phyloP scores from a whole-genome alignment of 2,329 filamentous ascomycete species.

The Harringtonia aguacate region DNA sequence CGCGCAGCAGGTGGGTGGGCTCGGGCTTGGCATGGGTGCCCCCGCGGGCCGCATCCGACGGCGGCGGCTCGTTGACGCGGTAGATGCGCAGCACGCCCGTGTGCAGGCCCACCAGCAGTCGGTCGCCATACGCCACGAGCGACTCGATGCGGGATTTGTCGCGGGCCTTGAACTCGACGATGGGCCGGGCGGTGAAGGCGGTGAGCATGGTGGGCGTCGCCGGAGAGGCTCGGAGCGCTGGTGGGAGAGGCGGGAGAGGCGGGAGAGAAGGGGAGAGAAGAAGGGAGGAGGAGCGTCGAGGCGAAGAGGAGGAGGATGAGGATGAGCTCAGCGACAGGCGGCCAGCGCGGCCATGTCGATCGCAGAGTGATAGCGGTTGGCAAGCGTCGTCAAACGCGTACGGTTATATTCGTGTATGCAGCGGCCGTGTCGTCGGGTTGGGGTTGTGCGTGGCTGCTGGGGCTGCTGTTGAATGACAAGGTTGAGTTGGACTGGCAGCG shows the following conservation, averaged over 20 bases:
- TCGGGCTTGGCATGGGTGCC: constrained; percentile 15
- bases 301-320: not conserved
- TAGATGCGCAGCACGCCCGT: constrained; percentile 85
- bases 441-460: too few relatives aligned
- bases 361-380: too few relatives aligned
- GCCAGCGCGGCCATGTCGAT: not conserved
- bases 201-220: constrained; percentile 68
- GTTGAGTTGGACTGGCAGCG: too few relatives aligned
- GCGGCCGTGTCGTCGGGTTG: too few relatives aligned
- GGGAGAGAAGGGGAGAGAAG: not conserved
- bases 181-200: constrained; percentile 90
- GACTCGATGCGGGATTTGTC: constrained; percentile 98
- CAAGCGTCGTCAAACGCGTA: too few relatives aligned
- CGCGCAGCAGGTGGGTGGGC: constrained; percentile 75
- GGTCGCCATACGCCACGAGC: constrained; percentile 85
- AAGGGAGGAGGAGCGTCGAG: not conserved
- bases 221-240: not conserved
- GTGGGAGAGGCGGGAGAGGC: not conserved
- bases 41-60: constrained; percentile 19
- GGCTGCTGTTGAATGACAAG: too few relatives aligned
- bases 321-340: not conserved
- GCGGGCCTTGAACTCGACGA: constrained; percentile 90
- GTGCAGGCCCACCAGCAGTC: constrained; percentile 83
- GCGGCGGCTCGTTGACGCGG: constrained; percentile 63
- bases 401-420: too few relatives aligned